Conservation (phyloP, 2,329 filamentous ascomycete genomes). For the Pseudogymnoascus destructans region DNA sequence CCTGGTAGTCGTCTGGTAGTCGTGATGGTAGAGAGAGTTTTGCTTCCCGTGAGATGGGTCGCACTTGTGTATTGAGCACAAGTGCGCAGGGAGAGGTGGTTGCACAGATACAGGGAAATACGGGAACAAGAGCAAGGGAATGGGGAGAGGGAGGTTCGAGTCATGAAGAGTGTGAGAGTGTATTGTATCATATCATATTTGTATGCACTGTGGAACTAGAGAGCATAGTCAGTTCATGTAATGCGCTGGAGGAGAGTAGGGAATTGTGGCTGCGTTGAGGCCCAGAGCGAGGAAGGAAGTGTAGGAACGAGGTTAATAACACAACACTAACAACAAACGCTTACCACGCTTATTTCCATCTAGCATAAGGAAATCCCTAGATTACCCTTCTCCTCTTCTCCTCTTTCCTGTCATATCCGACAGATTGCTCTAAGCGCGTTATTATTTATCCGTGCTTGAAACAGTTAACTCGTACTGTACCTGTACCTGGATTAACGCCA, state of each 20-base stretch:
- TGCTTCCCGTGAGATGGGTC: background rate
- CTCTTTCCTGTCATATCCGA: background rate
- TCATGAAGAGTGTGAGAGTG: background rate
- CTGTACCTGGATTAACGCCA: background rate
- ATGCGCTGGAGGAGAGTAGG: background rate
- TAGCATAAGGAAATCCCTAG: background rate
- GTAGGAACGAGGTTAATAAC: background rate
- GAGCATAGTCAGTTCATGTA: background rate
- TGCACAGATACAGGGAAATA: background rate
- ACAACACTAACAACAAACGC: background rate
- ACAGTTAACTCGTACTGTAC: background rate
- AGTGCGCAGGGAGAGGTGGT: background rate
- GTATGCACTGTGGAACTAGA: background rate
- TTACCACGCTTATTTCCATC: background rate
- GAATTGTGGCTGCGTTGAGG: background rate
- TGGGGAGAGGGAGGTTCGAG: background rate
- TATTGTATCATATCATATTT: background rate
- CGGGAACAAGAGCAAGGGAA: background rate
- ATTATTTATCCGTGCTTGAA: background rate
- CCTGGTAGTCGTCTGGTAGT: no score
- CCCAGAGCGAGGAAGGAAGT: background rate
- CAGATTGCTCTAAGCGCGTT: conserved; percentile 3
- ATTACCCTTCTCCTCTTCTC: background rate
- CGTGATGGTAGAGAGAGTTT: background rate
- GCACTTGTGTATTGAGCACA: background rate